Conservation (phyloP, 305 asterid genomes). For the Solanum hybrid region DNA sequence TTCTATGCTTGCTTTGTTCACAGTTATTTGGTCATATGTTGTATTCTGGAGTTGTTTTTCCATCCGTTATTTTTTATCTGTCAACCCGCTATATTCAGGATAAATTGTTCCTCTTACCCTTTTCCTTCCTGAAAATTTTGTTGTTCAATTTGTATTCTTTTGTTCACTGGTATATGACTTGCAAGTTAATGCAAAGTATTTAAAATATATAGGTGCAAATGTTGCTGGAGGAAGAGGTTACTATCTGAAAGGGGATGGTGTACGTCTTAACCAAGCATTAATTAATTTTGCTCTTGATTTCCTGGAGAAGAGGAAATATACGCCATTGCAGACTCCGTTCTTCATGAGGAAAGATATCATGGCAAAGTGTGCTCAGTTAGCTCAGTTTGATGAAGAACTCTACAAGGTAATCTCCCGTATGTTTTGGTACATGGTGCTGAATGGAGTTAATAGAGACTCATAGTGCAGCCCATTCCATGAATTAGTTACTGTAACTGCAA, state of each 20-base stretch:
- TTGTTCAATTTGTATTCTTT: not conserved
- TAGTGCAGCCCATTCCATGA: not conserved
- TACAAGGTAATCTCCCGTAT: slow-evolving; percentile 51
- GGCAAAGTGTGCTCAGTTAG: slow-evolving; percentile 92
- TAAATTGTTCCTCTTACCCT: not conserved
- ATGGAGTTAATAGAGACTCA: not conserved
- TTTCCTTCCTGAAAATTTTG: not conserved
- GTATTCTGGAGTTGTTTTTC: not conserved
- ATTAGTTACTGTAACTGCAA: not conserved
- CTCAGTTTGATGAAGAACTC: slow-evolving; percentile 93
- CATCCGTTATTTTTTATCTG: not conserved
- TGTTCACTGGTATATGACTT: not conserved
- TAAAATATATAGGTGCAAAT: slow-evolving; percentile 47
- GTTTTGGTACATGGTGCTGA: not conserved
- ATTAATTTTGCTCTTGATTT: slow-evolving; percentile 66
- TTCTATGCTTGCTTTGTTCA: not conserved
- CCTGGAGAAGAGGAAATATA: slow-evolving; percentile 50
- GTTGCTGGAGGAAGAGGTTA: slow-evolving; percentile 88
- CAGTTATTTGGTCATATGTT: not conserved
- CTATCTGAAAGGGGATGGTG: slow-evolving; percentile 80
- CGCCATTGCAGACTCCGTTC: slow-evolving; percentile 75
- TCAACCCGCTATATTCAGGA: not conserved
- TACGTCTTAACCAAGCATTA: slow-evolving; percentile 77
- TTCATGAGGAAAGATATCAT: slow-evolving; percentile 89
- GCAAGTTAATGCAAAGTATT: slow-evolving; percentile 1